Base-by-base conservation (phyloP, 345 rosid genomes). In the Linum trigynum region DNA sequence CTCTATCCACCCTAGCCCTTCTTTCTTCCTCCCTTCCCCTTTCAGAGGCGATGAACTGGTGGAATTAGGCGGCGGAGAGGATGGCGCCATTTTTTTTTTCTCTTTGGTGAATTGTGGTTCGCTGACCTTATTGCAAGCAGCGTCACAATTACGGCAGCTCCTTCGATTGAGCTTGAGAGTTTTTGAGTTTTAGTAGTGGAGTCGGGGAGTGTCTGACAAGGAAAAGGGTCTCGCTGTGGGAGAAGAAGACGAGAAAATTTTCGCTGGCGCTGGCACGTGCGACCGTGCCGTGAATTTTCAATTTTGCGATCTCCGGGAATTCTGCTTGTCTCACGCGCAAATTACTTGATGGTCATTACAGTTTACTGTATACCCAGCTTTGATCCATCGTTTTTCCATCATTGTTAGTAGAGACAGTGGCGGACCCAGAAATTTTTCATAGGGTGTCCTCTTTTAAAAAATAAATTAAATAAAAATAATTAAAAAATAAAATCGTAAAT, bases 1-100 rank as follows among this genome's bases (percentile, higher is more conserved):
- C 79, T 90, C 96, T 39, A 94, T 80, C 99, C 99, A 94, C 38
- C 97, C 99, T 59, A 94, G 74, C 45, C 84, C 82, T 59, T 74
- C 71, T 79, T 87, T 85, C 79, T 70, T 73, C 74, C 79, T 83
- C 74, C 14, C 53, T 48, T 48, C 14, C 53, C 53, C 53, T 10
- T 48, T 48, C 53, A 48, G 14, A 48, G 53, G 53, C 53, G 53
- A 48, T 15, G 53, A 6, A 9, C 53, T 48, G 11, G 53, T 9
- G 14, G 53, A 48, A 14, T 15, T 12, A 7, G 53, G 14, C 3
- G 53, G 14, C 3, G 53, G 14, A 7, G 12, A 3, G 53, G 53
- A 48, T 15, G 53, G 53, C 53, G 53, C 11, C 53, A 48, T 48
- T 48, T 48, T 48, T 43, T 4, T 11, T 14, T n/a, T n/a, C n/a